Percentiles rank a stretch among this genome's conserved stretches.
Evolutionary conservation across 768 basidiomycete species (phyloP).

Genomic region (Russula dissimulans): DNA sequence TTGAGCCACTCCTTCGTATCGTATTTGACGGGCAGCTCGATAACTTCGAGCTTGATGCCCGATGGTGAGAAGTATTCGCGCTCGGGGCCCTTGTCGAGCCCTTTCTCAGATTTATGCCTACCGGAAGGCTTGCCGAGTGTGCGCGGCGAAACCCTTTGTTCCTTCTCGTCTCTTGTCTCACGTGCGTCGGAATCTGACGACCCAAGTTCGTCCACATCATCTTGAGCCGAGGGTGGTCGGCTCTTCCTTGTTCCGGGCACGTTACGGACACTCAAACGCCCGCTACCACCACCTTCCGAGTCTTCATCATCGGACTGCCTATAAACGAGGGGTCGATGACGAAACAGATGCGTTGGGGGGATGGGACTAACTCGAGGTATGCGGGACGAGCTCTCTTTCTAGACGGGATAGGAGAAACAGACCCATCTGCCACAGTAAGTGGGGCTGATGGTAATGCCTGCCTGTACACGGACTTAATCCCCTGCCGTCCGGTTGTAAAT

Average conservation of each 20-base stretch:
- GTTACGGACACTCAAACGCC: not conserved
- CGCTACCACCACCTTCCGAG: not conserved
- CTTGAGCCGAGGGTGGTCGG: not conserved
- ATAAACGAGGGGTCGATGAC: not conserved
- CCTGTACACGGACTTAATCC: not conserved
- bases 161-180: not conserved
- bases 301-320: slow-evolving; percentile 10
- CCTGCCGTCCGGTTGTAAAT: not conserved
- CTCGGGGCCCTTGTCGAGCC: slow-evolving; percentile 1
- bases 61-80: slow-evolving; percentile 15
- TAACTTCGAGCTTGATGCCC: slow-evolving; percentile 19
- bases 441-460: not conserved
- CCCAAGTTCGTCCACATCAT: slow-evolving; percentile 1
- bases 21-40: slow-evolving; percentile 19
- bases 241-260: not conserved
- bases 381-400: slow-evolving; percentile 4
- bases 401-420: not conserved
- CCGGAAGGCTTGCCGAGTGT: slow-evolving; percentile 2
- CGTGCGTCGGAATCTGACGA: slow-evolving; percentile 2
- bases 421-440: not conserved
- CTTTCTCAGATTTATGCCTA: not conserved
- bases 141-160: not conserved
- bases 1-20: slow-evolving; percentile 17
- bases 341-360: not conserved
- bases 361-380: slow-evolving; percentile 4